A percentile compares a stretch with the other conserved stretches of the same genome.
These are phyloP conservation scores for Wickerhamomyces queroliae DNA, from an alignment of 805 yeast species.

Conservation along the genomic window DNA sequence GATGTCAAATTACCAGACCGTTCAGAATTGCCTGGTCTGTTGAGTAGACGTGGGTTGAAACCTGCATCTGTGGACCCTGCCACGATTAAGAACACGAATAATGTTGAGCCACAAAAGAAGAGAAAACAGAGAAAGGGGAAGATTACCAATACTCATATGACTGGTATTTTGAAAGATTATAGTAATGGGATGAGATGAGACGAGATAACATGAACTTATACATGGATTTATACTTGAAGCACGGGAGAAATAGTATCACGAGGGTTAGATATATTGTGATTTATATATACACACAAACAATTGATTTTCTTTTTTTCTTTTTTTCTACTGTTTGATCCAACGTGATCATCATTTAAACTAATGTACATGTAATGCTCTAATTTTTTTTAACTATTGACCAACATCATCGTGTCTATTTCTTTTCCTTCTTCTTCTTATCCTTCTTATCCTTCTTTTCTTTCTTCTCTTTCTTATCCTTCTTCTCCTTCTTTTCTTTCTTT, in stretches of 20 bases:
- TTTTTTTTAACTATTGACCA: background rate
- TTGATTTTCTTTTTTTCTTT: no score
- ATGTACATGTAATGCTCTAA: background rate
- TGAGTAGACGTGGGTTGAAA: conserved; percentile 81
- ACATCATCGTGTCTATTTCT: background rate
- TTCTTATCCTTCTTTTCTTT: conserved; percentile 15
- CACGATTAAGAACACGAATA: conserved; percentile 63
- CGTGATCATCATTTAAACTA: background rate
- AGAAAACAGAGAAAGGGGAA: conserved; percentile 91
- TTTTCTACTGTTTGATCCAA: no score
- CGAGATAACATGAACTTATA: conserved; percentile 6
- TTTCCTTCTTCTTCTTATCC: conserved; percentile 7
- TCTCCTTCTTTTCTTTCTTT: conserved; percentile 28
- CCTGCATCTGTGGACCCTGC: conserved; percentile 99
- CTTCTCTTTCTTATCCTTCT: conserved; percentile 12
- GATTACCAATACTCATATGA: conserved; percentile 94
- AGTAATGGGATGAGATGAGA: conserved; percentile 31
- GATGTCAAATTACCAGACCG: conserved; percentile 73
- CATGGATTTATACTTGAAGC: background rate
- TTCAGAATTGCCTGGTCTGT: conserved; percentile 71
- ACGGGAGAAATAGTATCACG: no score
- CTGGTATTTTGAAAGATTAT: conserved; percentile 90
- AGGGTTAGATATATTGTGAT: no score
- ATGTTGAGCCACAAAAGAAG: conserved; percentile 56
- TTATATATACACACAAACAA: no score